phyloP scores from a whole-genome alignment of 108 stramenopile genomes.

The Conticribra guillardii region DNA sequence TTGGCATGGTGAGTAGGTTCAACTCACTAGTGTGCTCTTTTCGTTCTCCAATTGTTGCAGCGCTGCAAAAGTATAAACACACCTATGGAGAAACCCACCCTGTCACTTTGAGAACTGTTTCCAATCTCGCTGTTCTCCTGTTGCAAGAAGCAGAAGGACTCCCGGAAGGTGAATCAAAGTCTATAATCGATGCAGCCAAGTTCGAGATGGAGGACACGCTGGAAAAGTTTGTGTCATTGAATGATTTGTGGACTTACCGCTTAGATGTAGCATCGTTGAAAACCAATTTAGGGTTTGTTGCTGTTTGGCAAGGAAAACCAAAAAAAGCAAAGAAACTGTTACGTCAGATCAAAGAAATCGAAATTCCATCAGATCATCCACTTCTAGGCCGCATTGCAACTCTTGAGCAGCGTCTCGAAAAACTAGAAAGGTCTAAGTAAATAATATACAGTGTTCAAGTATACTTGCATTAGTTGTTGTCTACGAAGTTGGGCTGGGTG shows the following conservation, averaged over 20 bases:
- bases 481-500: too few relatives aligned
- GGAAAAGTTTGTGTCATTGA: slow-evolving; percentile 31
- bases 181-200: slow-evolving; percentile 50
- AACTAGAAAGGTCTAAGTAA: slow-evolving; percentile 20
- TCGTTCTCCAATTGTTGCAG: background rate
- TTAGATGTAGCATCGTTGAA: slow-evolving; percentile 45
- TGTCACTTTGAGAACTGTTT: slow-evolving; percentile 33
- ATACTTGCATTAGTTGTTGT: too few relatives aligned
- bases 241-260: slow-evolving; percentile 48
- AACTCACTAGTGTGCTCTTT: too few relatives aligned
- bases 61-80: slow-evolving; percentile 39
- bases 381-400: slow-evolving; percentile 17
- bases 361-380: slow-evolving; percentile 24
- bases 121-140: slow-evolving; percentile 44
- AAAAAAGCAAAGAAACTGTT: slow-evolving; percentile 46
- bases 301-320: slow-evolving; percentile 48
- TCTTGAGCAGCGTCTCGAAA: slow-evolving; percentile 23
- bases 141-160: slow-evolving; percentile 47
- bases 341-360: slow-evolving; percentile 39
- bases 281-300: slow-evolving; percentile 46
- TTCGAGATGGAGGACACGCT: slow-evolving; percentile 45
- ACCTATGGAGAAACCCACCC: slow-evolving; percentile 40
- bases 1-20: too few relatives aligned
- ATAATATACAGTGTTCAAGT: background rate
- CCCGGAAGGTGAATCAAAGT: slow-evolving; percentile 25